phyloP scores from a whole-genome alignment of 139 green algal species.

The Chlamydomonas eustigma region DNA sequence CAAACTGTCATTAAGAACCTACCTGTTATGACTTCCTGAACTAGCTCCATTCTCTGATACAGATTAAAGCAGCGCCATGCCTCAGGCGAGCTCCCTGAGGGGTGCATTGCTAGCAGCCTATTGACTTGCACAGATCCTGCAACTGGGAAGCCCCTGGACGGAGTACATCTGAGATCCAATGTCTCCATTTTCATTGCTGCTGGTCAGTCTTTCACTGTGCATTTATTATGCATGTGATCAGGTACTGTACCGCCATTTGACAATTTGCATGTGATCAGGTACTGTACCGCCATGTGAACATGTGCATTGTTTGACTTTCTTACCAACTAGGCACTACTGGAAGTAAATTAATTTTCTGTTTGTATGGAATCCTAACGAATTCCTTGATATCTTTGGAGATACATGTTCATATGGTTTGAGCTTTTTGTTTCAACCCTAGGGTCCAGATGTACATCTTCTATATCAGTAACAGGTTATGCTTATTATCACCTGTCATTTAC shows the following conservation, averaged over 20 bases:
- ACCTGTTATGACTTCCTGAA: too few relatives aligned
- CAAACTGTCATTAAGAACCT: too few relatives aligned
- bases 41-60: too few relatives aligned
- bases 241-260: background rate
- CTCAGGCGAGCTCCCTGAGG: background rate
- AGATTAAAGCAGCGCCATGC: background rate
- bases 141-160: background rate
- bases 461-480: too few relatives aligned
- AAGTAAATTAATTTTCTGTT: too few relatives aligned
- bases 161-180: background rate
- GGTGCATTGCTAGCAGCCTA: slow-evolving; percentile 3
- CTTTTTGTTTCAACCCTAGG: too few relatives aligned
- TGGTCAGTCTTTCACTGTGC: background rate
- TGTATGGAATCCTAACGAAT: too few relatives aligned
- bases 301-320: background rate
- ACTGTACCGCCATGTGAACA: background rate
- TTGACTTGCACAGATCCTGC: background rate
- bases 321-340: too few relatives aligned
- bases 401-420: too few relatives aligned
- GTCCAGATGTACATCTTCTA: too few relatives aligned
- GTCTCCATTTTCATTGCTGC: background rate
- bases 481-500: too few relatives aligned
- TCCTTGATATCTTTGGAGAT: too few relatives aligned
- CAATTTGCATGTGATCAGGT: background rate
- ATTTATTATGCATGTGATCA: background rate